Conservation (phyloP, 805 yeast genomes). For the Priceomyces medius region DNA sequence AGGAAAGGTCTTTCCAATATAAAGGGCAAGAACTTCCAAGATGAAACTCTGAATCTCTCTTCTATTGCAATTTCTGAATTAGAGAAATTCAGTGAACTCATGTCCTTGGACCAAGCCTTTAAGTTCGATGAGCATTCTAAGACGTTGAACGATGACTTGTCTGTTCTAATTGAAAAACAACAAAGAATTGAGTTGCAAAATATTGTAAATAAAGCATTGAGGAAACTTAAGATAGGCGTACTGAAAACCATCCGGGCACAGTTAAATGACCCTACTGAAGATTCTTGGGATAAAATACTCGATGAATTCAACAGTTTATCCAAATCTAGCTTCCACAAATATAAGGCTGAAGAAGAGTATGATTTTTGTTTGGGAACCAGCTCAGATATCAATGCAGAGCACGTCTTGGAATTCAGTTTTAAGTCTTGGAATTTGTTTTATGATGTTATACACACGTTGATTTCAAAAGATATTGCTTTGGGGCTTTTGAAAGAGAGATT, state of each 20-base stretch:
- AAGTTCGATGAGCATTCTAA: conserved; percentile 20
- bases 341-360: conserved; percentile 23
- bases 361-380: conserved; percentile 70
- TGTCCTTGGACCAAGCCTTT: conserved; percentile 29
- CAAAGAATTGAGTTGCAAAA: conserved; percentile 33
- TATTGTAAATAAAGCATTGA: conserved; percentile 39
- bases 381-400: conserved; percentile 38
- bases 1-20: conserved; percentile 3
- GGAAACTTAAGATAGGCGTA: conserved; percentile 45
- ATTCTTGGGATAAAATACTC: conserved; percentile 62
- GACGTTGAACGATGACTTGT: conserved; percentile 35
- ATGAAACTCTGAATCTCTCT: conserved; percentile 10
- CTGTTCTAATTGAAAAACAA: conserved; percentile 37
- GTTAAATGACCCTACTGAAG: conserved; percentile 48
- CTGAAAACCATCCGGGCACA: conserved; percentile 51
- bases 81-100: conserved; percentile 12
- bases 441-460: conserved; percentile 55
- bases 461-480: conserved; percentile 65
- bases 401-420: conserved; percentile 45
- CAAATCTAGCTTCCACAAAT: conserved; percentile 8
- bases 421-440: conserved; percentile 67
- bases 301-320: conserved; percentile 35
- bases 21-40: conserved; percentile 8
- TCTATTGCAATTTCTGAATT: conserved; percentile 11
- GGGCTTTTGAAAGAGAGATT: conserved; percentile 72